phyloP scores from a whole-genome alignment of 495 filamentous ascomycete species.

The Penicillium cataractarum region DNA sequence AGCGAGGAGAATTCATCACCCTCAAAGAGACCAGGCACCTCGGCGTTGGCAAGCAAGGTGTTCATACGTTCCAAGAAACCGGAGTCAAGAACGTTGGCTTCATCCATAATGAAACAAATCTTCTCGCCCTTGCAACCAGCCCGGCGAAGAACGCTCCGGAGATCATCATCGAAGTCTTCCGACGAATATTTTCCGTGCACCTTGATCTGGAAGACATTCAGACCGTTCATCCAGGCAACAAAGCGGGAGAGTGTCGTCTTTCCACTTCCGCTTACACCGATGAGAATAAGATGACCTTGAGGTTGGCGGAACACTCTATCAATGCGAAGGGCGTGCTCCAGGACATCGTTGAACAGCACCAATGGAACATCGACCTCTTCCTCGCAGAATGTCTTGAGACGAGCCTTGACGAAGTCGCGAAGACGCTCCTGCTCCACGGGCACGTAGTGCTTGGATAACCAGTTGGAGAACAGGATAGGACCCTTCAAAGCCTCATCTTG shows the following conservation, averaged over 20 bases:
- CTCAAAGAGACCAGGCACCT: conserved; percentile 97
- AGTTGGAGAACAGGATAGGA: conserved; percentile 97
- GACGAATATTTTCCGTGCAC: conserved; percentile 98
- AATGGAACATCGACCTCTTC: conserved; percentile 98
- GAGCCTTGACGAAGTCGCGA: conserved; percentile 95
- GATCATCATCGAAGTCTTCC: conserved; percentile 97
- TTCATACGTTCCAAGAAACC: conserved; percentile 99
- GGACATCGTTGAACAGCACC: conserved; percentile 95
- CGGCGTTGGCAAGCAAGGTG: conserved; percentile 94
- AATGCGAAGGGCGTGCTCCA: conserved; percentile 97
- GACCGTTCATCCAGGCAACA: conserved; percentile 99
- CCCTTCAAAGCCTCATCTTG: conserved; percentile 85
- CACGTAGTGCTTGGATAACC: conserved; percentile 98
- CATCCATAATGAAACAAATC: conserved; percentile 99
- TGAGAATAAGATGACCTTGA: conserved; percentile 96
- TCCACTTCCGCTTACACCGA: conserved; percentile 96
- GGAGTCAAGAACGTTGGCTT: conserved; percentile 96
- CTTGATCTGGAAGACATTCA: conserved; percentile 99
- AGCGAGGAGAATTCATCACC: conserved; percentile 93
- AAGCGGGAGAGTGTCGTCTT: conserved; percentile 98
- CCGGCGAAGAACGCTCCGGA: conserved; percentile 88
- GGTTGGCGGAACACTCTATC: conserved; percentile 98
- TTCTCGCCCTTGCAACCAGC: conserved; percentile 98
- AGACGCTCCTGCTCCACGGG: conserved; percentile 93
- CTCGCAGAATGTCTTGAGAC: conserved; percentile 97